Conservation (phyloP, 2,329 filamentous ascomycete species). For the Dactylonectria estremocensis region DNA sequence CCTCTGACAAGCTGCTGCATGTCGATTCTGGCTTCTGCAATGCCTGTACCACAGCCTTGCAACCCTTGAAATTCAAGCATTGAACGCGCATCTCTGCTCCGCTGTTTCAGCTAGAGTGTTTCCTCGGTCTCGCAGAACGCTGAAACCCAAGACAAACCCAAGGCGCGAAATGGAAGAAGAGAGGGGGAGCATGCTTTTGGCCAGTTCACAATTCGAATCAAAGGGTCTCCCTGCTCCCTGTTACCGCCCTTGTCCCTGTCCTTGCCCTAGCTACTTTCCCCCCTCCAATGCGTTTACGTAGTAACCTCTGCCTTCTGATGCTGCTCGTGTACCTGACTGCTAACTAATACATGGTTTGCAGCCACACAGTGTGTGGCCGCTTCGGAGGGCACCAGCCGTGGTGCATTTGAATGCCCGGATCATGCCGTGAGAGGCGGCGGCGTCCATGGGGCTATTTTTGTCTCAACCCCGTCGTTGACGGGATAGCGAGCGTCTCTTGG, state of each 20-base stretch:
- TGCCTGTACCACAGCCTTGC: conserved; percentile 18
- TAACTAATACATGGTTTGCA: no score
- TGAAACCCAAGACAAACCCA: conserved; percentile 36
- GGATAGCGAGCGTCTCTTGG: neutral
- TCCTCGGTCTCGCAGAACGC: conserved; percentile 22
- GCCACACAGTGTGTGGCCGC: neutral
- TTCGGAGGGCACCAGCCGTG: neutral
- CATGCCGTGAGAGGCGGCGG: conserved; percentile 1
- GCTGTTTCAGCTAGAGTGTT: conserved; percentile 47
- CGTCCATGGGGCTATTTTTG: conserved; percentile 23
- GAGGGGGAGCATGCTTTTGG: conserved; percentile 15
- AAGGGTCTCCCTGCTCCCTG: conserved; percentile 9
- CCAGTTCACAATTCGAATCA: conserved; percentile 20
- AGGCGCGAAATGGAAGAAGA: conserved; percentile 41
- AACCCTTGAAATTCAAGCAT: conserved; percentile 12
- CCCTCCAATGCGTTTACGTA: conserved; percentile 7
- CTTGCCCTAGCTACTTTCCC: conserved; percentile 5
- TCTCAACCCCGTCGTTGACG: conserved; percentile 8
- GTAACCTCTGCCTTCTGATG: conserved; percentile 10
- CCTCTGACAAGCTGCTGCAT: conserved; percentile 16
- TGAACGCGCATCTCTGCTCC: conserved; percentile 26
- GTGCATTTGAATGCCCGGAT: neutral
- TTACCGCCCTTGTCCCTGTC: conserved; percentile 19
- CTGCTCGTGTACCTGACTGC: neutral
- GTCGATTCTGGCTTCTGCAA: neutral